Conservation (phyloP, 2,329 filamentous ascomycete species). For the Pseudocercospora eumusae region DNA sequence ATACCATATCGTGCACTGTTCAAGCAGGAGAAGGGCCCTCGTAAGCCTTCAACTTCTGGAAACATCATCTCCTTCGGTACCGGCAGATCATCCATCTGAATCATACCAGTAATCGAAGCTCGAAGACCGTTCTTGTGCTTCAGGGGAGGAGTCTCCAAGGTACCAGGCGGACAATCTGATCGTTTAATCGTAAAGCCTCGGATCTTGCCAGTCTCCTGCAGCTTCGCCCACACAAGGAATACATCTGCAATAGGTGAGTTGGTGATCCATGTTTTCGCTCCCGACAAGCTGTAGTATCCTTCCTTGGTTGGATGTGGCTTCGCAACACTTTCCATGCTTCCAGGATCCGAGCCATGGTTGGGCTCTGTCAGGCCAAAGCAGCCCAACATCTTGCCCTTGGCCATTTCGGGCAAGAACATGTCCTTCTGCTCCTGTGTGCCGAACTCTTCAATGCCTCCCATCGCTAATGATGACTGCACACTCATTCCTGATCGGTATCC, state of each 20-base stretch:
- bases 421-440: conserved; percentile 87
- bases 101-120: conserved; percentile 96
- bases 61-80: conserved; percentile 93
- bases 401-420: conserved; percentile 75
- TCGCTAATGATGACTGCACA: conserved; percentile 87
- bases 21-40: conserved; percentile 87
- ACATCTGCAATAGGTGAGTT: conserved; percentile 89
- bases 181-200: conserved; percentile 89
- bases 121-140: conserved; percentile 94
- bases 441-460: conserved; percentile 89
- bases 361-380: conserved; percentile 91
- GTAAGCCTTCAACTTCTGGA: conserved; percentile 80
- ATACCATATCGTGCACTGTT: conserved; percentile 95
- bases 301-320: conserved; percentile 80
- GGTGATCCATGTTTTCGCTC: conserved; percentile 92
- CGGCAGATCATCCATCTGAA: conserved; percentile 87
- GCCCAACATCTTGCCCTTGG: conserved; percentile 77
- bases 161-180: conserved; percentile 79
- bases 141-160: conserved; percentile 85
- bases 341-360: conserved; percentile 89
- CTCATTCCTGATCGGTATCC: conserved; percentile 93
- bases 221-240: conserved; percentile 87
- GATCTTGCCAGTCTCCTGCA: conserved; percentile 90
- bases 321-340: conserved; percentile 86
- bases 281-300: conserved; percentile 76